Conservation (phyloP, 805 yeast genomes). For the Tetrapisispora fleetii region DNA sequence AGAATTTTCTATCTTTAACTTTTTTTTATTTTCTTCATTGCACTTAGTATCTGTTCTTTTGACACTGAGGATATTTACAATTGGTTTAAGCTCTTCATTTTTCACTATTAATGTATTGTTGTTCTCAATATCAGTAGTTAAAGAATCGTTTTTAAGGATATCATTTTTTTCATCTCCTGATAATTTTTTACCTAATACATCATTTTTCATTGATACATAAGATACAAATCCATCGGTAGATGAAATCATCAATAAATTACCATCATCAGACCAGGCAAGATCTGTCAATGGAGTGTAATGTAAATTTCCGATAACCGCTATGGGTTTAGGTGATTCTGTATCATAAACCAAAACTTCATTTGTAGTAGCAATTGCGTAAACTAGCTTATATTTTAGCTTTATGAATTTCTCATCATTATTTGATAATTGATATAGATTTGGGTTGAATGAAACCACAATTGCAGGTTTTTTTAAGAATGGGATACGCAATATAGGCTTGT, state of each 20-base stretch:
- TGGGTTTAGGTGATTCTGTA: constrained; percentile 57
- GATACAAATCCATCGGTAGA: constrained; percentile 94
- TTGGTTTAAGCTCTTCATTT: constrained; percentile 3
- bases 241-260: constrained; percentile 56
- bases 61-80: constrained; percentile 16
- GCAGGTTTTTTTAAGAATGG: constrained; percentile 81
- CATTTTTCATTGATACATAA: constrained; percentile 36
- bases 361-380: constrained; percentile 89
- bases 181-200: constrained; percentile 46
- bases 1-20: not conserved
- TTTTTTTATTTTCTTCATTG: not conserved
- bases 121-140: not conserved
- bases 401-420: constrained; percentile 29
- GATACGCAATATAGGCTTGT: constrained; percentile 65
- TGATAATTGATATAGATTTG: constrained; percentile 38
- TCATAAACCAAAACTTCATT: constrained; percentile 77
- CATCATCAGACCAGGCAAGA: constrained; percentile 74
- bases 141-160: not conserved
- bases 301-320: constrained; percentile 66
- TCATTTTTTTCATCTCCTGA: constrained; percentile 3
- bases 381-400: constrained; percentile 62
- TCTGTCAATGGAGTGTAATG: constrained; percentile 90
- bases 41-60: constrained; percentile 7
- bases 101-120: not conserved
- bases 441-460: constrained; percentile 70